These are phyloP conservation scores for Jaapia argillacea DNA, from an alignment of 768 basidiomycete genomes.

Conservation along the genomic window DNA sequence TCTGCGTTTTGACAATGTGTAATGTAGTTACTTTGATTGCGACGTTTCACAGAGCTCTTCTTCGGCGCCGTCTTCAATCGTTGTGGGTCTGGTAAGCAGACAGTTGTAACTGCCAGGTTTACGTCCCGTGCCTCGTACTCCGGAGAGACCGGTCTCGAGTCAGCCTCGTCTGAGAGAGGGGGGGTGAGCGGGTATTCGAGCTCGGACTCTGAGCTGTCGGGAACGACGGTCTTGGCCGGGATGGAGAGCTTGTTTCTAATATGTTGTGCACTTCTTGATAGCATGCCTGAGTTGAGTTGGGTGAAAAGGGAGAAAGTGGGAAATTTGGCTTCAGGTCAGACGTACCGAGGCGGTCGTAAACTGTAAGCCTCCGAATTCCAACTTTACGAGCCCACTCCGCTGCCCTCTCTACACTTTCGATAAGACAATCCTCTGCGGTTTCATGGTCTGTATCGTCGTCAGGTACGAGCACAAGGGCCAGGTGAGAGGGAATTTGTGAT, in stretches of 20 bases:
- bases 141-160: slow-evolving; percentile 55
- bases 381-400: slow-evolving; percentile 52
- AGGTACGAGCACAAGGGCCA: slow-evolving; percentile 55
- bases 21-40: no score
- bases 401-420: slow-evolving; percentile 42
- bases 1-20: not conserved
- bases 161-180: slow-evolving; percentile 65
- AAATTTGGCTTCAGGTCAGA: not conserved
- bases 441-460: slow-evolving; percentile 25
- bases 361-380: slow-evolving; percentile 54
- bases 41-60: slow-evolving; percentile 10
- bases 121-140: no score
- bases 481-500: slow-evolving; percentile 50
- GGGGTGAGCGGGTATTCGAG: slow-evolving; percentile 67
- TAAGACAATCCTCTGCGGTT: slow-evolving; percentile 29
- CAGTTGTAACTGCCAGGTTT: slow-evolving; percentile 12
- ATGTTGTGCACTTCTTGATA: slow-evolving; percentile 6
- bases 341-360: slow-evolving; percentile 55
- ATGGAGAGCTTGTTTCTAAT: not conserved
- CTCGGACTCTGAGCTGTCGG: slow-evolving; percentile 40
- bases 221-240: slow-evolving; percentile 11
- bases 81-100: slow-evolving; percentile 6
- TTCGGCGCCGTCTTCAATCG: slow-evolving; percentile 1
- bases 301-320: not conserved
- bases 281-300: slow-evolving; percentile 28